These are phyloP conservation scores for Colletotrichum shisoi DNA, from an alignment of 2,329 filamentous ascomycete genomes.

Conservation along the genomic window DNA sequence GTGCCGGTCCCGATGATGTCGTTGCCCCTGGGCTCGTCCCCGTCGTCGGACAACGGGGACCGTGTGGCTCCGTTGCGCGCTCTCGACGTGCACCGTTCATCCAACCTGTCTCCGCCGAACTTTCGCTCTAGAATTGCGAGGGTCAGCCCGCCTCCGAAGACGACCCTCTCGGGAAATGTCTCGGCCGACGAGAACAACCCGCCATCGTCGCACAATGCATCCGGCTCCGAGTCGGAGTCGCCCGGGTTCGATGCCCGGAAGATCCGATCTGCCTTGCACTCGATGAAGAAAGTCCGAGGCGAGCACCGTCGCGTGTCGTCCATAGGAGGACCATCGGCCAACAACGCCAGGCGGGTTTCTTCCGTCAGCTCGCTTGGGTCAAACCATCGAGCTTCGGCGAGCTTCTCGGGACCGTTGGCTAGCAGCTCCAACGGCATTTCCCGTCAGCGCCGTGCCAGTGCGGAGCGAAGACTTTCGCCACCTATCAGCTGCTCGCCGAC, in stretches of 20 bases:
- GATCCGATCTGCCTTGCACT: constrained; percentile 63
- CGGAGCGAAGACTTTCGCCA: constrained; percentile 61
- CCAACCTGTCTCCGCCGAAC: constrained; percentile 59
- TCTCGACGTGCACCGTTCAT: constrained; percentile 59
- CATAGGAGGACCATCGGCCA: constrained; percentile 49
- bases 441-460: constrained; percentile 59
- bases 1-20: constrained; percentile 64
- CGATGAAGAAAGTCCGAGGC: constrained; percentile 57
- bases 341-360: constrained; percentile 55
- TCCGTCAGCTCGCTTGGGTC: constrained; percentile 46
- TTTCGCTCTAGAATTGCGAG: constrained; percentile 47
- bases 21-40: constrained; percentile 62
- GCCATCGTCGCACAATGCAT: constrained; percentile 51
- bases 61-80: constrained; percentile 57
- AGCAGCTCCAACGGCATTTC: constrained; percentile 65
- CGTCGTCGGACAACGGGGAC: constrained; percentile 61
- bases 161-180: constrained; percentile 45
- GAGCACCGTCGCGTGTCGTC: constrained; percentile 52
- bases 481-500: constrained; percentile 62
- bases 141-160: constrained; percentile 46
- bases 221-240: constrained; percentile 60
- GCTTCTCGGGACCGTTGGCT: constrained; percentile 55
- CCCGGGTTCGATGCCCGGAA: constrained; percentile 61
- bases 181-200: constrained; percentile 63
- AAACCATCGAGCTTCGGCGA: constrained; percentile 42